Evolutionary conservation across 805 yeast species (phyloP).

Genomic region (Sugiyamaella floridensis): DNA sequence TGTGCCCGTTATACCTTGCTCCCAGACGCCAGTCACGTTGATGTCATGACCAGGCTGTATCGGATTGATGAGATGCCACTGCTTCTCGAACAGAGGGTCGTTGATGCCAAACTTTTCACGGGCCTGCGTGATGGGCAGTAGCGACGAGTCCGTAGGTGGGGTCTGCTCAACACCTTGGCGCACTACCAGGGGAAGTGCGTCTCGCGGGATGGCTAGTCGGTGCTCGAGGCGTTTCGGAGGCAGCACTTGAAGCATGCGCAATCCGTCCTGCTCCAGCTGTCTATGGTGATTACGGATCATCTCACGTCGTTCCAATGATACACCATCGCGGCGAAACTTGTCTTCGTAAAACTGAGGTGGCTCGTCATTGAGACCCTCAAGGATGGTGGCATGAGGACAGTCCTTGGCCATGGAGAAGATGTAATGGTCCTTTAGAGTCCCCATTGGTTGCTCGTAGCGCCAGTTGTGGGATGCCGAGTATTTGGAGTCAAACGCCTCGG

Average conservation of each 20-base stretch:
- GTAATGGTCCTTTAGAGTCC: conserved; percentile 54
- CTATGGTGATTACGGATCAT: conserved; percentile 27
- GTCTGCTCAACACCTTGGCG: background rate
- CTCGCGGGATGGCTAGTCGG: conserved; percentile 3
- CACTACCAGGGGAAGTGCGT: background rate
- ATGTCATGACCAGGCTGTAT: conserved; percentile 73
- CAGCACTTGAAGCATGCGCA: conserved; percentile 28
- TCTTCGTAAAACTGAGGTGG: background rate
- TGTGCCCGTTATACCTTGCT: conserved; percentile 67
- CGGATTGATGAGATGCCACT: conserved; percentile 89
- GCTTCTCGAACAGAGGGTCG: conserved; percentile 78
- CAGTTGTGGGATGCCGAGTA: conserved; percentile 27
- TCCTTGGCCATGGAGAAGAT: conserved; percentile 51
- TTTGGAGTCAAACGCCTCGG: conserved; percentile 4
- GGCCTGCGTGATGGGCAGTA: conserved; percentile 20
- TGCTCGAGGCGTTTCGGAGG: conserved; percentile 14
- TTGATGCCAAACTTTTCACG: conserved; percentile 52
- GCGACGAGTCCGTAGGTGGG: conserved; percentile 15
- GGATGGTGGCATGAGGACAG: conserved; percentile 16
- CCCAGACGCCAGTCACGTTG: conserved; percentile 83
- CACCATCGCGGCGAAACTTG: conserved; percentile 26
- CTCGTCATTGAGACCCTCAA: conserved; percentile 15
- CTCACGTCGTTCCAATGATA: background rate
- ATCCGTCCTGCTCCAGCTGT: conserved; percentile 27
- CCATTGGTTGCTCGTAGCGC: conserved; percentile 57